These are phyloP conservation scores for Sarocladiaceae sp. DNA, from an alignment of 2,329 filamentous ascomycete genomes.

Conservation along the genomic window DNA sequence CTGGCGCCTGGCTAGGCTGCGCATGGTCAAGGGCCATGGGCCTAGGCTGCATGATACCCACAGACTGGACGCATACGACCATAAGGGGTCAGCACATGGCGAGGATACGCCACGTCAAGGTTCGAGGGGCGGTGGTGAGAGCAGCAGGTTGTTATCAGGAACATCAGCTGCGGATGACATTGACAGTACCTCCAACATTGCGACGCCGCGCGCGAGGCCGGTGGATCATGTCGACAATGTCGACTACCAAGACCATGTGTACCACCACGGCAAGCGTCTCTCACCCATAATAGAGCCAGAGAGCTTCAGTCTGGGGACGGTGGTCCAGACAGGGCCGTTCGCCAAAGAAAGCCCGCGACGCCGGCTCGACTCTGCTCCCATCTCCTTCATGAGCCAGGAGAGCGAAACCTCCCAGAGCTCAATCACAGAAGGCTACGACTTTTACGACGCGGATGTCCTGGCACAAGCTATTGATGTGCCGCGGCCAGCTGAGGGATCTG, in stretches of 20 bases:
- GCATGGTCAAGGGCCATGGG: slow-evolving; percentile 21
- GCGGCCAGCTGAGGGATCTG: not conserved
- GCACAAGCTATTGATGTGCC: slow-evolving; percentile 48
- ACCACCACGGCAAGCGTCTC: slow-evolving; percentile 31
- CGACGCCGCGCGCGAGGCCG: slow-evolving; percentile 53
- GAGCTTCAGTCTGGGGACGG: slow-evolving; percentile 39
- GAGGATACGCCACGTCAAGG: slow-evolving; percentile 32
- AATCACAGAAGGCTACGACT: slow-evolving; percentile 57
- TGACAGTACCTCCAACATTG: slow-evolving; percentile 56
- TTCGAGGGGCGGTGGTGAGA: slow-evolving; percentile 23
- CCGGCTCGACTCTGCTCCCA: slow-evolving; percentile 42
- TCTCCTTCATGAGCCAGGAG: slow-evolving; percentile 45
- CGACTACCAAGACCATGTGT: slow-evolving; percentile 18
- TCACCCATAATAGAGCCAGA: slow-evolving; percentile 45
- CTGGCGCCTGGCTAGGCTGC: slow-evolving; percentile 34
- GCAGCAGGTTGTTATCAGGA: not conserved
- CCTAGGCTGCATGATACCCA: not conserved
- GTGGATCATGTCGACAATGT: slow-evolving; percentile 29
- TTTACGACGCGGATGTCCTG: slow-evolving; percentile 54
- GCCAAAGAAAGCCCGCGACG: slow-evolving; percentile 29
- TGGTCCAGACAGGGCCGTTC: slow-evolving; percentile 18
- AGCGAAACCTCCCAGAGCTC: slow-evolving; percentile 41
- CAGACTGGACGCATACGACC: not conserved
- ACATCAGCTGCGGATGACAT: slow-evolving; percentile 31
- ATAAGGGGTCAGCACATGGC: slow-evolving; percentile 17